Conservation (phyloP, 1,284 basidiomycete species). For the Apiotrichum brassicae region DNA sequence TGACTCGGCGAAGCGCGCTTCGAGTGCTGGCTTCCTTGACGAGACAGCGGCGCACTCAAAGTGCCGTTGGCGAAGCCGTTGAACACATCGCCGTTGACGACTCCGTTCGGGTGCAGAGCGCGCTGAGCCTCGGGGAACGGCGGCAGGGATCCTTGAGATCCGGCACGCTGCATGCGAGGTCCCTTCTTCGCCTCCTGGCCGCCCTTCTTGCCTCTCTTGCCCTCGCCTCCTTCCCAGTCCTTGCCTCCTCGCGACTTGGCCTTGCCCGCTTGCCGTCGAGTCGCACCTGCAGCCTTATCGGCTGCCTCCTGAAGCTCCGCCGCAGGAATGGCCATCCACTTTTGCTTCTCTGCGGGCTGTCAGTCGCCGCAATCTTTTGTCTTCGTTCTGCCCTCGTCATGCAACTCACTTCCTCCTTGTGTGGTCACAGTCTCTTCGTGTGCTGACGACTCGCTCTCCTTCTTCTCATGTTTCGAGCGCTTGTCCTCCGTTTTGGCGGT, state of each 20-base stretch:
- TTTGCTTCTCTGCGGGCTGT: constrained; percentile 38
- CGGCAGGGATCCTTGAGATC: constrained; percentile 16
- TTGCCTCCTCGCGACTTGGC: constrained; percentile 17
- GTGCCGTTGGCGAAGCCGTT: constrained; percentile 7
- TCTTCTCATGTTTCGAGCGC: constrained; percentile 26
- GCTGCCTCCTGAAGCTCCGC: constrained; percentile 45
- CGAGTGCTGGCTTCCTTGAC: constrained; percentile 22
- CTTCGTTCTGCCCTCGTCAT: too few relatives aligned
- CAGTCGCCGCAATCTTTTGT: background rate
- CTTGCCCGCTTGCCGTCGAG: constrained; percentile 18
- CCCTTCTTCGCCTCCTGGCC: constrained; percentile 3
- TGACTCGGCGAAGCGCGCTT: constrained; percentile 14
- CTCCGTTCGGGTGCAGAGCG: constrained; percentile 1
- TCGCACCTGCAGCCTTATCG: constrained; percentile 38
- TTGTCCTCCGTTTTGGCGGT: constrained; percentile 26
- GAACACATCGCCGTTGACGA: constrained; percentile 4
- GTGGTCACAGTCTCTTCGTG: constrained; percentile 11
- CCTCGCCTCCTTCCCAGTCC: constrained; percentile 15
- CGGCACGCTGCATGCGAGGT: constrained; percentile 9
- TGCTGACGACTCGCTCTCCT: constrained; percentile 19
- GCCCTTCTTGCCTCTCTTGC: constrained; percentile 6
- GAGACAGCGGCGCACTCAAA: constrained; percentile 22
- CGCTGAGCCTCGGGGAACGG: constrained; percentile 5
- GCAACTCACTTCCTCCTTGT: constrained; percentile 24
- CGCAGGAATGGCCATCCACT: constrained; percentile 47